Conservation (phyloP, 1,284 basidiomycete genomes). For the Lentinus polychrous region DNA sequence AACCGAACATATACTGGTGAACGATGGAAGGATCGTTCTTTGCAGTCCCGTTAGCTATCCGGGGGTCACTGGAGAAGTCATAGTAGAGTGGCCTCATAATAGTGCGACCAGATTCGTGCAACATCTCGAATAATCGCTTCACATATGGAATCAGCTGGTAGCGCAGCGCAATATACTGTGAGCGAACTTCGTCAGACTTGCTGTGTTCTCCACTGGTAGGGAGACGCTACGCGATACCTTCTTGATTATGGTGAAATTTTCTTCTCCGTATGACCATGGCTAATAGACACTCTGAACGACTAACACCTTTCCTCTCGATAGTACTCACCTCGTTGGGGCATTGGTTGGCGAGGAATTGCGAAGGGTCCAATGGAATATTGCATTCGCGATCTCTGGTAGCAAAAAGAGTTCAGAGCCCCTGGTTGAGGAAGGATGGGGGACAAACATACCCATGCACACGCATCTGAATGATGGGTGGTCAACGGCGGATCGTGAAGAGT, state of each 20-base stretch:
- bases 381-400: slow-evolving; percentile 25
- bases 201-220: background rate
- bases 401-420: background rate
- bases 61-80: slow-evolving; percentile 30
- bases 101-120: slow-evolving; percentile 28
- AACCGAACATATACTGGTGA: slow-evolving; percentile 34
- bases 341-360: slow-evolving; percentile 25
- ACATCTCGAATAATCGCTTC: slow-evolving; percentile 28
- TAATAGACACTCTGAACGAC: slow-evolving; percentile 8
- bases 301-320: background rate
- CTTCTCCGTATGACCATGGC: slow-evolving; percentile 36
- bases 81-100: slow-evolving; percentile 33
- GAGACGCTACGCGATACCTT: slow-evolving; percentile 18
- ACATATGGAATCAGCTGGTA: slow-evolving; percentile 33
- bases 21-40: slow-evolving; percentile 28
- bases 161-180: slow-evolving; percentile 32
- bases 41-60: slow-evolving; percentile 26
- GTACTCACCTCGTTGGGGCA: slow-evolving; percentile 33
- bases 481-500: background rate
- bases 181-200: too few species aligned
- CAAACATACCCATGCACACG: slow-evolving; percentile 31
- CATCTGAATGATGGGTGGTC: slow-evolving; percentile 19
- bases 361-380: slow-evolving; percentile 20
- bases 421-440: background rate
- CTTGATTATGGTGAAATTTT: slow-evolving; percentile 33